Percentiles rank a stretch among this genome's conserved stretches.
phyloP scores from a whole-genome alignment of 768 basidiomycete genomes.

The Saitozyma podzolica region DNA sequence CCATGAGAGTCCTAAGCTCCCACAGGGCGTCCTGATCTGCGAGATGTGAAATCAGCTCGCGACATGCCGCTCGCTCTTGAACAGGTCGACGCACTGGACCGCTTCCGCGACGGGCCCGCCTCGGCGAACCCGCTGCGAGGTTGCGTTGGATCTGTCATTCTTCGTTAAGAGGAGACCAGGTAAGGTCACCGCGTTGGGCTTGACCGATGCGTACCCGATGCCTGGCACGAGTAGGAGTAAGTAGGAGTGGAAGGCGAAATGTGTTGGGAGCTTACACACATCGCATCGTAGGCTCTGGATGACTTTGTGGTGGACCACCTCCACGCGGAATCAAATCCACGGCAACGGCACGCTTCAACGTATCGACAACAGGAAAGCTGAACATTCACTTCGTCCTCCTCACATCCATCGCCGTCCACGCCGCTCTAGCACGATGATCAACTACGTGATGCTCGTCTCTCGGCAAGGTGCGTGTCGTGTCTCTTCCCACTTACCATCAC shows the following conservation, averaged over 20 bases:
- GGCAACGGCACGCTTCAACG: no score
- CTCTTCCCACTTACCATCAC: neutral
- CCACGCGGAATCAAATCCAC: no score
- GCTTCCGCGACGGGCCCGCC: constrained; percentile 24
- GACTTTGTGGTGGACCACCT: no score
- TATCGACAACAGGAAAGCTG: neutral
- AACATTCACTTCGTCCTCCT: neutral
- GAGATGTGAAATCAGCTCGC: neutral
- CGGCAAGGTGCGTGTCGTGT: constrained; percentile 65
- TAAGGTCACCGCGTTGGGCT: neutral
- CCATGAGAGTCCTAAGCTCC: constrained; percentile 28
- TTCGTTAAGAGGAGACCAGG: neutral
- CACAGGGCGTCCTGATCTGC: constrained; percentile 3
- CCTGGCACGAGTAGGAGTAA: no score
- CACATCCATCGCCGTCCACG: neutral
- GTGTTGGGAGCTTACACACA: no score
- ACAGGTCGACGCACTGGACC: constrained; percentile 8
- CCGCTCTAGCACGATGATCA: constrained; percentile 56
- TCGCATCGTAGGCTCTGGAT: no score
- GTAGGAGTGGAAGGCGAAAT: no score
- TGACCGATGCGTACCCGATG: no score
- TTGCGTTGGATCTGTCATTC: neutral
- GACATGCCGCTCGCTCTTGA: no score
- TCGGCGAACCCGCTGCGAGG: constrained; percentile 6
- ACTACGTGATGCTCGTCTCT: constrained; percentile 90